Evolutionary conservation across 345 rosid species (phyloP).

Genomic region (Eucalyptus sp.): DNA sequence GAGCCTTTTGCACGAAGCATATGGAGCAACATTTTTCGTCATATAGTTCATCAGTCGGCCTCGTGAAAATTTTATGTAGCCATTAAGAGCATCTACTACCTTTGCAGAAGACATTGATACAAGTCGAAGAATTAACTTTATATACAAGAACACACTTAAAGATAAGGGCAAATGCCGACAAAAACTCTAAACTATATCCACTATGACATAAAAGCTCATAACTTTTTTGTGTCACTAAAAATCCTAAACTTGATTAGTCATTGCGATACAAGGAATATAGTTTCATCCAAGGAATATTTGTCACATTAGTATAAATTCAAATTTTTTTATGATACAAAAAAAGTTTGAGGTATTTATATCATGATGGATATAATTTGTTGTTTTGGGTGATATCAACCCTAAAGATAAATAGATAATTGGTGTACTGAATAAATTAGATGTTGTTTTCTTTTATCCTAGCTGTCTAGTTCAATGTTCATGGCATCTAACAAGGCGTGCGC

Average conservation of each 20-base stretch:
- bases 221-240: neutral
- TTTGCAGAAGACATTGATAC: rapidly evolving
- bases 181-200: neutral
- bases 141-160: neutral
- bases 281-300: neutral
- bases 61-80: neutral
- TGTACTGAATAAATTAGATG: neutral
- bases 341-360: rapidly evolving
- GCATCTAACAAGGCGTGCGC: neutral
- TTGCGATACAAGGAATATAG: neutral
- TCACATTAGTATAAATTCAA: neutral
- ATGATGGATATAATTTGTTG: no score
- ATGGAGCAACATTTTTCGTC: neutral
- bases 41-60: rapidly evolving
- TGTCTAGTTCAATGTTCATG: neutral
- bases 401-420: neutral
- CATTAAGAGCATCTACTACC: neutral
- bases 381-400: no score
- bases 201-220: no score
- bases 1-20: neutral
- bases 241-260: no score
- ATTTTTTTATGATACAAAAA: no score
- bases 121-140: neutral
- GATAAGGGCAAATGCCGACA: rapidly evolving
- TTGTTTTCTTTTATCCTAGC: neutral